Conservation (phyloP, 1,284 basidiomycete species). For the Clitocybe nebularis region DNA sequence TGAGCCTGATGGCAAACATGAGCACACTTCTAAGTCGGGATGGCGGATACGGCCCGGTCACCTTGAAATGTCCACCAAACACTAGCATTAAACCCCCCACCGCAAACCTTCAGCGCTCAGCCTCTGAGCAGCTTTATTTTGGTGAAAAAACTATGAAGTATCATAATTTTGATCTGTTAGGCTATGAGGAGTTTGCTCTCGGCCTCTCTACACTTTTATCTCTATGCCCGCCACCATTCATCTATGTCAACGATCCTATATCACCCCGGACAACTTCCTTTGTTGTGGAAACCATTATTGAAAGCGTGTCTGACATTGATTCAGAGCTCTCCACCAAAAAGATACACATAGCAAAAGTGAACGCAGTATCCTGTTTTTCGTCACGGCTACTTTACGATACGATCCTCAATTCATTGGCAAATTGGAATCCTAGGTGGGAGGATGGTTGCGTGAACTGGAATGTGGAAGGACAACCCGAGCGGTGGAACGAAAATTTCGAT, state of each 20-base stretch:
- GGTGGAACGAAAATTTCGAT: conserved; percentile 59
- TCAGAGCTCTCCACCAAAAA: conserved; percentile 10
- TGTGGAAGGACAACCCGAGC: conserved; percentile 20
- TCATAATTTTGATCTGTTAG: conserved; percentile 12
- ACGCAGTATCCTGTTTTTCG: conserved; percentile 66
- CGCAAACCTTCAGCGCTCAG: too few species aligned
- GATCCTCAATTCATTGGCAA: conserved; percentile 55
- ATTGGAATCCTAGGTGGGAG: conserved; percentile 54
- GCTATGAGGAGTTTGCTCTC: conserved; percentile 23
- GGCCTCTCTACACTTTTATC: conserved; percentile 49
- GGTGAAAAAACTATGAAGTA: not conserved
- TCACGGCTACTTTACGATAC: conserved; percentile 67
- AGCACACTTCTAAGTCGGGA: too few species aligned
- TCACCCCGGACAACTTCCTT: conserved; percentile 42
- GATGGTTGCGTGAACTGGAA: conserved; percentile 58
- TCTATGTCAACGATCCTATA: conserved; percentile 66
- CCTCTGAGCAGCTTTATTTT: not conserved
- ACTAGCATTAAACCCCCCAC: too few species aligned
- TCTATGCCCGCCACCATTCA: conserved; percentile 57
- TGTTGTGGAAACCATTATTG: conserved; percentile 38
- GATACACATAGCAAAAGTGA: conserved; percentile 43
- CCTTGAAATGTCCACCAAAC: too few species aligned
- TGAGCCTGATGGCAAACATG: too few species aligned
- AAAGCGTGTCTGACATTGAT: conserved; percentile 17
- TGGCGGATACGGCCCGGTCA: too few species aligned